Base-by-base conservation (phyloP, 2,329 filamentous ascomycete species). In the Anthostomella pinea region DNA sequence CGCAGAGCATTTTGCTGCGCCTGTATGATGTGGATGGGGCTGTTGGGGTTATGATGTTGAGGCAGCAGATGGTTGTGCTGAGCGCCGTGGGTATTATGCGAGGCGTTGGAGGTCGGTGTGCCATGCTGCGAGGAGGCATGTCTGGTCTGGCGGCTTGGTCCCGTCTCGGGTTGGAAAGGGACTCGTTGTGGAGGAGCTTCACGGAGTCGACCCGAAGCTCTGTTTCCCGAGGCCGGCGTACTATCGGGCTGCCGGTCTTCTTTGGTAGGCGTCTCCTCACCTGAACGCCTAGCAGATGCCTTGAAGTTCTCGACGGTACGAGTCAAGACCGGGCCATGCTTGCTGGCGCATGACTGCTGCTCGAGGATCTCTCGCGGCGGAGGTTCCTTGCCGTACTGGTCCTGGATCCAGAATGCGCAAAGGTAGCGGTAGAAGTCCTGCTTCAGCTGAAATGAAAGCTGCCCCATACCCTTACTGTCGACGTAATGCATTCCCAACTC, bases 371-470 rank as follows among this genome's bases (percentile, higher is more conserved):
- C 87, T 51, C 85, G 88, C 5, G 88, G 87, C 11, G 89, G 89
- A 0, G 89, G 89, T 45, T 89, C 86, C 62, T 85, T 81, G 35
- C 81, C 77, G 65, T 90, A 85, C 26, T 89, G 67, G 8, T 80
- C 83, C 30, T 78, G 79, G 54, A 95, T 93, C 64, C 95, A 89
- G 63, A 85, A 95, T 2, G 89, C 88, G 9, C 85, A 84, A 28
- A 95, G 75, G 54, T 91, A 88, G 62, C 88, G 90, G 70, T 94
- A 94, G 67, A 93, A 95, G 45, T 85, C 81, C 38, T 85, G 84
- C 67, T 95, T 95, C 38, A 95, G 70, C 41, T 85, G 77, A 65
- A 94, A 95, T 10, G 87, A 88, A 41, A 88, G 80, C n/a, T 87
- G 87, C 6, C 87, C 75, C 45, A 77, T 42, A 6, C 53, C 56